These are phyloP conservation scores for Diaporthe destruens DNA, from an alignment of 2,329 filamentous ascomycete species.

Conservation along the genomic window DNA sequence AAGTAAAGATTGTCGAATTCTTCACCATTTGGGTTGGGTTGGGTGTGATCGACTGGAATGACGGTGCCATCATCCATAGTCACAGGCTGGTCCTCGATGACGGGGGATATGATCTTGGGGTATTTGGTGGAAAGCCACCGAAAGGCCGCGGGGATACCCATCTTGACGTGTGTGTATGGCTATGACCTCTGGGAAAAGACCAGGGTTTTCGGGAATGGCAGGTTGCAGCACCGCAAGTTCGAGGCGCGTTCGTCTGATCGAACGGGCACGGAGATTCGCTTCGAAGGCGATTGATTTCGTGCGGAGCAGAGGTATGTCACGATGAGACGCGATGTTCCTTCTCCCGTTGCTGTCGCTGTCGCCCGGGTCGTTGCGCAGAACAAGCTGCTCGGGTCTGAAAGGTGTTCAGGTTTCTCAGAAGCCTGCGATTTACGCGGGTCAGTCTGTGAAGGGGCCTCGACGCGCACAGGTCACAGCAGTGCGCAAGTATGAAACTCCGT, in stretches of 20 bases:
- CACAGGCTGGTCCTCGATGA: constrained; percentile 86
- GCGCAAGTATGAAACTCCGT: background rate
- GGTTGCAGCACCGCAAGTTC: background rate
- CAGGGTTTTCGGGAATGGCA: background rate
- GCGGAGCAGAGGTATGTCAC: background rate
- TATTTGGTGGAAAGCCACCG: constrained; percentile 98
- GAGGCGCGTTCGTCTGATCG: background rate
- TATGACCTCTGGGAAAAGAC: constrained; percentile 13
- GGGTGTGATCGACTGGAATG: constrained; percentile 86
- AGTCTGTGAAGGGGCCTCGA: constrained; percentile 13
- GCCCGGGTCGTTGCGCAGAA: background rate
- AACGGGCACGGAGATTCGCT: background rate
- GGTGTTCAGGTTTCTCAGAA: constrained; percentile 15
- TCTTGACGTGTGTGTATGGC: constrained; percentile 55
- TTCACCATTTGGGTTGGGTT: constrained; percentile 94
- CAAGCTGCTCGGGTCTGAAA: background rate
- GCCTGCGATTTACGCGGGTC: constrained; percentile 35
- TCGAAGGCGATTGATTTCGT: background rate
- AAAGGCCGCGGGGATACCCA: constrained; percentile 96
- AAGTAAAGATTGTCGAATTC: constrained; percentile 98
- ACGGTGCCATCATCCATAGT: constrained; percentile 83
- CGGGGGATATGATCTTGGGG: constrained; percentile 94
- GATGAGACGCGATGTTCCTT: background rate
- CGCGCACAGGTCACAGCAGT: constrained; percentile 2
- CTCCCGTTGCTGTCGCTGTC: background rate